Percentiles rank a stretch among this genome's conserved stretches.
Conservation (phyloP, 2,329 filamentous ascomycete species). For the Cytospora piceae region DNA sequence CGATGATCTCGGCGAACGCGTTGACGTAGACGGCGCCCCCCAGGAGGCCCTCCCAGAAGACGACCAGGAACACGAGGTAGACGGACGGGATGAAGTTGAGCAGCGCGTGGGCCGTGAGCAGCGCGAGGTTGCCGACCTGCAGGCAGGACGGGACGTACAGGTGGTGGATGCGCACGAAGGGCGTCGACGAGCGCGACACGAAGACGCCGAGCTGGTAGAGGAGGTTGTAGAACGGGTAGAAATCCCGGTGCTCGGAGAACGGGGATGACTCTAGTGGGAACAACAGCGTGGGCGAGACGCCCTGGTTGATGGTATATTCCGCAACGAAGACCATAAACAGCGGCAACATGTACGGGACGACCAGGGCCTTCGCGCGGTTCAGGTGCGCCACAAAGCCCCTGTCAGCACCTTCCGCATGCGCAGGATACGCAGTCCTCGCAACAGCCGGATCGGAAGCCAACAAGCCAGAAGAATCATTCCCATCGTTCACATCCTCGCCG, state of each 20-base stretch:
- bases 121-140: conserved; percentile 75
- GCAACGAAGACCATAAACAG: conserved; percentile 90
- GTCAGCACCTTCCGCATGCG: conserved; percentile 37
- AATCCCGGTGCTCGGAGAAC: conserved; percentile 79
- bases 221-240: conserved; percentile 93
- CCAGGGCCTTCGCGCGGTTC: conserved; percentile 67
- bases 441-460: conserved; percentile 49
- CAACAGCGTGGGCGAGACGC: conserved; percentile 84
- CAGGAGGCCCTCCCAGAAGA: conserved; percentile 94
- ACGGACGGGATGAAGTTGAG: conserved; percentile 82
- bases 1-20: conserved; percentile 92
- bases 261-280: conserved; percentile 79
- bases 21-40: conserved; percentile 95
- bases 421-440: conserved; percentile 46
- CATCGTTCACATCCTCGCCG: conserved; percentile 41
- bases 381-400: conserved; percentile 56
- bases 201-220: conserved; percentile 97
- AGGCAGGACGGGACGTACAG: conserved; percentile 83
- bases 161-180: conserved; percentile 79
- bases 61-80: conserved; percentile 79
- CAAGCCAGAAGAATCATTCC: conserved; percentile 52
- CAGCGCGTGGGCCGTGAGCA: conserved; percentile 77
- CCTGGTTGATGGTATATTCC: conserved; percentile 98
- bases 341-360: conserved; percentile 85
- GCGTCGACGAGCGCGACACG: conserved; percentile 87